A percentile compares a stretch with the other conserved stretches of the same genome.
Evolutionary conservation across 2,329 filamentous ascomycete genomes (phyloP).

Genomic region (Thelonectria discophora): DNA sequence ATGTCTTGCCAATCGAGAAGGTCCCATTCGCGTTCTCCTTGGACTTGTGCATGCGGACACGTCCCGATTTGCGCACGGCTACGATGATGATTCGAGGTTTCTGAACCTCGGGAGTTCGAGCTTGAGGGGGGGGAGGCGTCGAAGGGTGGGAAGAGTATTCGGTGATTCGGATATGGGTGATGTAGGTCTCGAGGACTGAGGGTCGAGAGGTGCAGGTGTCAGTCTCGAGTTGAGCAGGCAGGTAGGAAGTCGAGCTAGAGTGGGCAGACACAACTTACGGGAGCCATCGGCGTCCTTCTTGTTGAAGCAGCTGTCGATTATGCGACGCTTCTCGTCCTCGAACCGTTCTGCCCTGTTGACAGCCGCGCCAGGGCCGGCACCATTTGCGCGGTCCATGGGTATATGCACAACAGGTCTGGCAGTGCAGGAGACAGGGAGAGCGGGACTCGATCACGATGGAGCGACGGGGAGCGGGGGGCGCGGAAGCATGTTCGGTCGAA

Average conservation of each 20-base stretch:
- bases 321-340: conserved; percentile 95
- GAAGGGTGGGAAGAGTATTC: conserved; percentile 89
- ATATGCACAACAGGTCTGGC: conserved; percentile 22
- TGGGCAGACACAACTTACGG: conserved; percentile 63
- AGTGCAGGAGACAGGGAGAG: neutral
- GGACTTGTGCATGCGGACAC: conserved; percentile 95
- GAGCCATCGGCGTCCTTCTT: conserved; percentile 90
- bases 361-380: conserved; percentile 47
- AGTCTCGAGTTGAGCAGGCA: neutral
- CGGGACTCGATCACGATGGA: conserved; percentile 35
- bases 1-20: conserved; percentile 98
- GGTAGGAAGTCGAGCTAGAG: neutral
- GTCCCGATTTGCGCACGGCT: conserved; percentile 88
- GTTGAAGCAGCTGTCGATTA: conserved; percentile 92
- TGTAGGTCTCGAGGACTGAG: conserved; percentile 80
- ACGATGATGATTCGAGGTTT: conserved; percentile 94
- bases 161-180: conserved; percentile 91
- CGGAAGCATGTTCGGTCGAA: conserved; percentile 42
- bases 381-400: conserved; percentile 53
- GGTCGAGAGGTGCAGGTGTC: conserved; percentile 17
- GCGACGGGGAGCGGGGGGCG: conserved; percentile 32
- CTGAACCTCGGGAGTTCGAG: conserved; percentile 74
- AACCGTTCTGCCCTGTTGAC: conserved; percentile 77
- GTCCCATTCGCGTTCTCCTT: conserved; percentile 93
- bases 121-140: conserved; percentile 81